Evolutionary conservation across 495 filamentous ascomycete genomes (phyloP).

Genomic region (Aspergillus egyptiacus): DNA sequence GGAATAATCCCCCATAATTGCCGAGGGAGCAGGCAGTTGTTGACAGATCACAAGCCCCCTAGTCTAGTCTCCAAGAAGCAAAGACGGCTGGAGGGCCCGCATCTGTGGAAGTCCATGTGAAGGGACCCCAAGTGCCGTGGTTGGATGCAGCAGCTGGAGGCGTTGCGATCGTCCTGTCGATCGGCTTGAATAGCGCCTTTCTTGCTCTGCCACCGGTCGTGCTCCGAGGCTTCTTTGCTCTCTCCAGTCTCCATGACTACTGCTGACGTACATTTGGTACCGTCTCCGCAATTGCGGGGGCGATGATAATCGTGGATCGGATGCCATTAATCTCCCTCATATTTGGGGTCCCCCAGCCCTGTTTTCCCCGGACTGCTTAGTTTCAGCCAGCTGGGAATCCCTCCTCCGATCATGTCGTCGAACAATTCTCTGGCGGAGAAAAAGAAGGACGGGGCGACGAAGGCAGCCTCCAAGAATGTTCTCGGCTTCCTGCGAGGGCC

Average conservation of each 20-base stretch:
- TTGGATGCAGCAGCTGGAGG: not conserved
- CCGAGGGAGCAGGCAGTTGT: no score
- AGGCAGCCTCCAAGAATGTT: slow-evolving; percentile 30
- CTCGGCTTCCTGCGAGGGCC: slow-evolving; percentile 36
- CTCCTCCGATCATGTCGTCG: slow-evolving; percentile 1
- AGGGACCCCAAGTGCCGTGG: not conserved
- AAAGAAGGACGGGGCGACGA: slow-evolving; percentile 24
- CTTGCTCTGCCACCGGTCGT: not conserved
- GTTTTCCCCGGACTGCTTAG: not conserved
- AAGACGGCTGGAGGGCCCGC: no score
- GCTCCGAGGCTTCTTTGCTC: not conserved
- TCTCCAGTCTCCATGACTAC: no score
- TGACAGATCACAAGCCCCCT: no score
- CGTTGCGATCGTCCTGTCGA: slow-evolving; percentile 4
- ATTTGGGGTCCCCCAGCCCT: no score
- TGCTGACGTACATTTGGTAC: no score
- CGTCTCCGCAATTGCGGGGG: not conserved
- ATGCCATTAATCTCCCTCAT: no score
- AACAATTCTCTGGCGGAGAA: slow-evolving; percentile 15
- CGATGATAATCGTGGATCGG: no score
- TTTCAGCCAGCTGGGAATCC: not conserved
- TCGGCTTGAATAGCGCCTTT: slow-evolving; percentile 1
- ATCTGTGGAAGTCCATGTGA: slow-evolving; percentile 16
- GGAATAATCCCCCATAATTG: no score
- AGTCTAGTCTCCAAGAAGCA: no score